These are phyloP conservation scores for Scorias spongiosa DNA, from an alignment of 2,329 filamentous ascomycete species.

Conservation along the genomic window DNA sequence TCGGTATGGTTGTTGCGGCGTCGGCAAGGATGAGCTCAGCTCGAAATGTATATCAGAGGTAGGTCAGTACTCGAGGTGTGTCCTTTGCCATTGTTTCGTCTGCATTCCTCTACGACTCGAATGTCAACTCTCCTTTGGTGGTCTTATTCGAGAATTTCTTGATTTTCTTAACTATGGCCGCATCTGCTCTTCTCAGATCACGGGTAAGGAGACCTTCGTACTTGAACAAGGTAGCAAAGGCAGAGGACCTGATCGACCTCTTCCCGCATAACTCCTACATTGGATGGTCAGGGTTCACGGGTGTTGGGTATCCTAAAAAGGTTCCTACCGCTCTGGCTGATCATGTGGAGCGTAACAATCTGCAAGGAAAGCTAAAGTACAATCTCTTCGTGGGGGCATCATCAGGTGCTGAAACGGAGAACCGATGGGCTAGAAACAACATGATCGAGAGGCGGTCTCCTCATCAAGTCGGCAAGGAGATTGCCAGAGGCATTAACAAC, in stretches of 20 bases:
- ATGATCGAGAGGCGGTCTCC: conserved; percentile 80
- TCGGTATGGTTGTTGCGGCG: too few species aligned
- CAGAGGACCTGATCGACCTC: conserved; percentile 63
- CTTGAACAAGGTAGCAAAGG: conserved; percentile 62
- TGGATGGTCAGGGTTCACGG: conserved; percentile 84
- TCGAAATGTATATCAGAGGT: too few species aligned
- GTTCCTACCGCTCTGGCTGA: conserved; percentile 73
- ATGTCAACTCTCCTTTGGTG: too few species aligned
- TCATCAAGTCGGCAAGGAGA: conserved; percentile 82
- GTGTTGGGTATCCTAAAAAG: conserved; percentile 52
- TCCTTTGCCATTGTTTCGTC: too few species aligned
- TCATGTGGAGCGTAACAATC: conserved; percentile 72
- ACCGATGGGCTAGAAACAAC: conserved; percentile 74
- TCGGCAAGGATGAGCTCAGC: too few species aligned
- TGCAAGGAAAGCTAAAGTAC: conserved; percentile 75
- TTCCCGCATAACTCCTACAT: conserved; percentile 79
- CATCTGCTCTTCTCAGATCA: conserved; percentile 57
- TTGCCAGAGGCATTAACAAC: conserved; percentile 79
- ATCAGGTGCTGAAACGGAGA: conserved; percentile 78
- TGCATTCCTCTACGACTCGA: too few species aligned
- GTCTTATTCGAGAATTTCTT: too few species aligned
- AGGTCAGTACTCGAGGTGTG: too few species aligned
- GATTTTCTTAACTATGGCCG: conserved; percentile 8
- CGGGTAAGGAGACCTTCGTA: conserved; percentile 63
- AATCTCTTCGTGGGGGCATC: conserved; percentile 81